phyloP scores from a whole-genome alignment of 2,329 filamentous ascomycete species.

The Parafenestella ontariensis region DNA sequence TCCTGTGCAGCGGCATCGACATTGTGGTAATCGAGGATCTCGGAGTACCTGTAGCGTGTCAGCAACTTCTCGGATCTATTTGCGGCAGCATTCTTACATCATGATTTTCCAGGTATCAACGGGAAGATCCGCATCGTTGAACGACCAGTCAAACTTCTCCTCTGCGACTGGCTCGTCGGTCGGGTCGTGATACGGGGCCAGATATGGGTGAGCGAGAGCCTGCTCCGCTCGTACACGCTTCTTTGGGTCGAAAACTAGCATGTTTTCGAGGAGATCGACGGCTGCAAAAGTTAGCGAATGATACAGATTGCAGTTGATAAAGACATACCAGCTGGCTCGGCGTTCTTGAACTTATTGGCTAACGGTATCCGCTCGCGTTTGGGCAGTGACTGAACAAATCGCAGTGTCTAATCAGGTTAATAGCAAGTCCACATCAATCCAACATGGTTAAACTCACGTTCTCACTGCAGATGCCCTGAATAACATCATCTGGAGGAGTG shows the following conservation, averaged over 20 bases:
- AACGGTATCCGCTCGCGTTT: conserved; percentile 92
- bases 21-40: conserved; percentile 98
- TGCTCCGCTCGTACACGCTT: conserved; percentile 88
- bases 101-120: conserved; percentile 99
- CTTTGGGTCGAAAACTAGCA: conserved; percentile 99
- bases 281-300: conserved; percentile 58
- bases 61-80: conserved; percentile 6
- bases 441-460: conserved; percentile 70
- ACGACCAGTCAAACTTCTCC: conserved; percentile 99
- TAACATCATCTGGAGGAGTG: conserved; percentile 97
- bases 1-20: conserved; percentile 70
- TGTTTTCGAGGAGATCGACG: conserved; percentile 90
- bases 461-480: conserved; percentile 97
- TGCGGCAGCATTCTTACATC: conserved; percentile 71
- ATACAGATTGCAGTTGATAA: background rate
- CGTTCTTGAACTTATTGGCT: conserved; percentile 90
- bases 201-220: conserved; percentile 89
- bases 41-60: conserved; percentile 78
- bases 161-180: conserved; percentile 94
- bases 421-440: conserved; percentile 21
- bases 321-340: conserved; percentile 77
- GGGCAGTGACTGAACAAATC: conserved; percentile 96
- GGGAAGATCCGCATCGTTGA: conserved; percentile 96
- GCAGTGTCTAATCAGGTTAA: conserved; percentile 73
- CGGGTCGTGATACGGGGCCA: conserved; percentile 95